Evolutionary conservation across 169 alveolate genomes (phyloP).

Genomic region (Eimeria acervulina): DNA sequence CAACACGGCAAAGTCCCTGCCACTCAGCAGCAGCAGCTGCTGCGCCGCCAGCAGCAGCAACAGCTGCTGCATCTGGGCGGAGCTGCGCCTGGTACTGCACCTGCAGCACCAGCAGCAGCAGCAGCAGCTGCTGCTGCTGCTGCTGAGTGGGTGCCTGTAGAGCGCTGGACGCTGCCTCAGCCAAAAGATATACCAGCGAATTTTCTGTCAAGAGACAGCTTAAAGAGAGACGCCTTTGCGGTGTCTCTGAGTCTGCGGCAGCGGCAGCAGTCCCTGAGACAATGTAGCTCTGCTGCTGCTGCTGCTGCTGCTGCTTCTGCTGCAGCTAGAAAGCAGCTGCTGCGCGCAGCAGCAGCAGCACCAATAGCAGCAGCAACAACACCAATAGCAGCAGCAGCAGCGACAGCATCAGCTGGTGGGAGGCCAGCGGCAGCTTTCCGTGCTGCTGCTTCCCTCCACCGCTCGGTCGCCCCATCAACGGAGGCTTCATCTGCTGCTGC

Average conservation of each 20-base stretch:
- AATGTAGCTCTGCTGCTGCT: background rate
- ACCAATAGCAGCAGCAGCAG: background rate
- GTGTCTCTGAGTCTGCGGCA: background rate
- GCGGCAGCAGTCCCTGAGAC: slow-evolving; percentile 10
- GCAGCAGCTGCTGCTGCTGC: slow-evolving; percentile 15
- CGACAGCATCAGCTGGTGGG: background rate
- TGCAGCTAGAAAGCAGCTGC: too few relatives aligned
- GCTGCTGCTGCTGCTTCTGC: too few relatives aligned
- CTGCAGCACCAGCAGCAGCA: background rate
- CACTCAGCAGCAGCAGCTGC: background rate
- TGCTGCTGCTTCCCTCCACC: background rate
- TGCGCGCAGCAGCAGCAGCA: background rate
- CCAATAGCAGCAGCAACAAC: background rate
- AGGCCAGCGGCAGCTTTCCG: background rate
- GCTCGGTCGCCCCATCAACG: background rate
- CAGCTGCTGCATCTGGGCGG: background rate
- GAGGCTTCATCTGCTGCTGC: too few relatives aligned
- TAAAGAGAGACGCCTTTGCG: background rate
- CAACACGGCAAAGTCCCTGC: background rate
- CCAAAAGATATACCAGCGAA: background rate
- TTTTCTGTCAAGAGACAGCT: background rate
- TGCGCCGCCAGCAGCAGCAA: background rate
- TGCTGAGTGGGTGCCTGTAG: background rate
- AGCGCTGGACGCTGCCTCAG: slow-evolving; percentile 8
- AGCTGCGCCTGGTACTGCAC: background rate